Evolutionary conservation across 441 rosid species (phyloP).

Genomic region (Gossypium davidsonii): DNA sequence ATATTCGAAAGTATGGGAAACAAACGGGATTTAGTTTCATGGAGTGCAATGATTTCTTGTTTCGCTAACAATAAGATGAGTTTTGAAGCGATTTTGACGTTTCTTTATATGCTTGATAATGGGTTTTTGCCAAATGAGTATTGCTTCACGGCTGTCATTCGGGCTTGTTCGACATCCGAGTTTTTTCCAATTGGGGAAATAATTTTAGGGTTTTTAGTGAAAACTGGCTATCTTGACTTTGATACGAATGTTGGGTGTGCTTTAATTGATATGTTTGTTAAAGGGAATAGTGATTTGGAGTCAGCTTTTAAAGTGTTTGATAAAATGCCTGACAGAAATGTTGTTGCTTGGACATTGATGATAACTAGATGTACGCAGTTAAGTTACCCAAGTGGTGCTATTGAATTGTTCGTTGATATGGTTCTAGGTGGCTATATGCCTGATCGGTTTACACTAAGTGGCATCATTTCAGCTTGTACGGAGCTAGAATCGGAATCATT

Average conservation of each 20-base stretch:
- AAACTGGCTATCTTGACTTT: slow-evolving; percentile 37
- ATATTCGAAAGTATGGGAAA: slow-evolving; percentile 43
- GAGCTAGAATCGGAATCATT: slow-evolving; percentile 25
- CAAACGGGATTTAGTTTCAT: slow-evolving; percentile 41
- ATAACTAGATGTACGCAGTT: slow-evolving; percentile 39
- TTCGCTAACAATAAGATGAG: slow-evolving; percentile 32
- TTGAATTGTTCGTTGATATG: slow-evolving; percentile 42
- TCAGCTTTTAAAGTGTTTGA: slow-evolving; percentile 45
- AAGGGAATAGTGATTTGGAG: slow-evolving; percentile 34
- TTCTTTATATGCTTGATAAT: slow-evolving; percentile 37
- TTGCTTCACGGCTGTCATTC: slow-evolving; percentile 42
- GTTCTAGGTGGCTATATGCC: slow-evolving; percentile 30
- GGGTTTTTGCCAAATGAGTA: slow-evolving; percentile 47
- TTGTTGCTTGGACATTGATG: slow-evolving; percentile 51
- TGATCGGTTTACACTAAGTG: slow-evolving; percentile 38
- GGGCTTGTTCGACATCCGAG: slow-evolving; percentile 40
- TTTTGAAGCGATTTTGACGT: slow-evolving; percentile 27
- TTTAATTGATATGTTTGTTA: slow-evolving; percentile 47
- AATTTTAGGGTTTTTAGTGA: slow-evolving; percentile 38
- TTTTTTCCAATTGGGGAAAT: slow-evolving; percentile 24
- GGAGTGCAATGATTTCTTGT: slow-evolving; percentile 54
- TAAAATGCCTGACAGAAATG: slow-evolving; percentile 37
- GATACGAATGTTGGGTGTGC: slow-evolving; percentile 52
- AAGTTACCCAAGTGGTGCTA: slow-evolving; percentile 36
- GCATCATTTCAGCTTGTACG: slow-evolving; percentile 34